These are phyloP conservation scores for Eimeria falciformis DNA, from an alignment of 169 alveolate genomes.

Conservation along the genomic window DNA sequence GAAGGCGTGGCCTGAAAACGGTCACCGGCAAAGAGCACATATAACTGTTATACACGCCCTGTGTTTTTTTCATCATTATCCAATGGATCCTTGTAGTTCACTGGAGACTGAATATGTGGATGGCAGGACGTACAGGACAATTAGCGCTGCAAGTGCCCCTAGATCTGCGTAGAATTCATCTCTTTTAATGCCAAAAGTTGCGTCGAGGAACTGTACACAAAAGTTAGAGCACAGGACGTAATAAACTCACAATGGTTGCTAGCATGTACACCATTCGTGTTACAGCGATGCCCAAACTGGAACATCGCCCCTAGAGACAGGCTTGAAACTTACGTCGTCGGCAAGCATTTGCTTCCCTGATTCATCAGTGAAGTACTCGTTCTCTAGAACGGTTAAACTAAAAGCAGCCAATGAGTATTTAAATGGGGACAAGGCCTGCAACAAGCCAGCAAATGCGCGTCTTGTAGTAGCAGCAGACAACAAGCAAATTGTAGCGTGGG, in stretches of 20 bases:
- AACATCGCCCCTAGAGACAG: neutral
- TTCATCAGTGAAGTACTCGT: conserved; percentile 52
- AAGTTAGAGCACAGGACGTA: neutral
- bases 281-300: neutral
- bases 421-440: neutral
- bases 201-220: conserved; percentile 44
- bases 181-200: conserved; percentile 59
- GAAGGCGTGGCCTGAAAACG: conserved; percentile 60
- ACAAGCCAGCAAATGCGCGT: neutral
- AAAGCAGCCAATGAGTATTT: conserved; percentile 19
- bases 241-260: no score
- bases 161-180: conserved; percentile 2
- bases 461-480: neutral
- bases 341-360: conserved; percentile 45
- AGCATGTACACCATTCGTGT: no score
- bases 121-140: conserved; percentile 23
- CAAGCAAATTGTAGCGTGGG: neutral
- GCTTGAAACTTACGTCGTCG: conserved; percentile 64
- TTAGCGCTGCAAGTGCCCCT: conserved; percentile 61
- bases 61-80: no score
- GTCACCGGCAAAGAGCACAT: no score
- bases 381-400: conserved; percentile 35
- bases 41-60: no score
- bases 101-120: no score
- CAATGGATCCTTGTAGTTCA: no score